Base-by-base conservation (phyloP, 768 basidiomycete species). In the Tulasnella sp. region DNA sequence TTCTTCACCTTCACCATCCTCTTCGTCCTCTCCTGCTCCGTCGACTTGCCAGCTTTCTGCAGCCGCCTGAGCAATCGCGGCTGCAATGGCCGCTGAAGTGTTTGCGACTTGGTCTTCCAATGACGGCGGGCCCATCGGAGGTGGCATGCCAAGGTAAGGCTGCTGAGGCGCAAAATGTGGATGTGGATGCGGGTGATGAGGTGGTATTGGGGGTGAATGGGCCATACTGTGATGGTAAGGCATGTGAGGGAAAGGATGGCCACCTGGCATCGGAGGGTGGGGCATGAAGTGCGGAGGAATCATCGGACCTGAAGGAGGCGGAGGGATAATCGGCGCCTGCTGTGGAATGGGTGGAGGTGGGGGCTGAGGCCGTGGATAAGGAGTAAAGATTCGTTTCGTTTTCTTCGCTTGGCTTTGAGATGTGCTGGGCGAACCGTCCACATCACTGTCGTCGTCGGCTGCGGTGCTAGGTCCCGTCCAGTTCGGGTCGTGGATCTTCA, bases 401-500 rank as follows among this genome's bases (percentile, higher is more conserved):
- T 59, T 59, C 52, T 59, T 59, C 1, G 52, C 52, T 29, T 59
- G 52, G n/a, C 83, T 76, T 88, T 88, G 37, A 91, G 90, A 81
- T 93, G 44, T 47, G 19, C 19, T 35, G 5, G 52, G 42, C 1
- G 71, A 40, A 11, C n/a, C 32, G 32, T 42, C 41, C n/a, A 22
- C 41, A 39, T 64, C 71, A 14, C 64, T 62, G 5, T 72, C 71
- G 6, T 65, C 71, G 32, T 42, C 72, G 2, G 37, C 64, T 2
- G 6, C 41, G 12, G 26, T 41, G 11, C 41, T 65, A 29, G 36
- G 67, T 47, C 65, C 72, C 9, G 59, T 89, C 90, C 91, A 94
- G 75, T 83, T 83, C 62, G 92, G 90, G 80, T 93, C 90, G 79
- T 94, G 92, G 34, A 89, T 91, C 73, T 88, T 86, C 91, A 94